Evolutionary conservation across 2,329 filamentous ascomycete species (phyloP).

Genomic region (Drechmeria coniospora): DNA sequence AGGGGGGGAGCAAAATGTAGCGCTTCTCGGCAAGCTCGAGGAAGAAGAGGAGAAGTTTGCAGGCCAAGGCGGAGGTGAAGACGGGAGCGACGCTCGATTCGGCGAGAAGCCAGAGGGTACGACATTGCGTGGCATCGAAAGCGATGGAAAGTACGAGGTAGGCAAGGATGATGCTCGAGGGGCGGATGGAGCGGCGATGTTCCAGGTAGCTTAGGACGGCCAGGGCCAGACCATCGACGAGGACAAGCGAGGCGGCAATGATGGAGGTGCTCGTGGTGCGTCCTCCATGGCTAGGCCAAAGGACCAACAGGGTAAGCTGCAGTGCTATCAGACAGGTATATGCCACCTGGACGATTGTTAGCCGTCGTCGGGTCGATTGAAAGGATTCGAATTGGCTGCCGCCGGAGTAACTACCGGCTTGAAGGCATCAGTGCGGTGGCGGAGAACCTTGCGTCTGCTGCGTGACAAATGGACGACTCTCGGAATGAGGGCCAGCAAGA

Average conservation of each 20-base stretch:
- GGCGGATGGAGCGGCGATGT: conserved; percentile 18
- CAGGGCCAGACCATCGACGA: conserved; percentile 11
- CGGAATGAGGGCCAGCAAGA: neutral
- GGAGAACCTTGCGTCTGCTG: neutral
- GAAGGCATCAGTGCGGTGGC: neutral
- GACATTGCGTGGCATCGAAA: conserved; percentile 18
- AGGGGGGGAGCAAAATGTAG: conserved; percentile 10
- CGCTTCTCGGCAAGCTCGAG: neutral
- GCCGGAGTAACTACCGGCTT: neutral
- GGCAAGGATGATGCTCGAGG: conserved; percentile 20
- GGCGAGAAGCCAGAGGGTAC: conserved; percentile 3
- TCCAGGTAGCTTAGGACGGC: conserved; percentile 13
- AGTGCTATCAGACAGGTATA: too few relatives aligned
- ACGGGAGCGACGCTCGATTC: conserved; percentile 8
- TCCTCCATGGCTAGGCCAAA: neutral
- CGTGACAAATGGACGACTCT: neutral
- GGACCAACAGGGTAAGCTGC: too few relatives aligned
- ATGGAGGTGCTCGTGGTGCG: too few relatives aligned
- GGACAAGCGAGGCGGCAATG: conserved; percentile 11
- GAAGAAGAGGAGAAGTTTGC: conserved; percentile 10
- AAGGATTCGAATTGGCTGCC: too few relatives aligned
- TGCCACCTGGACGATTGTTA: too few relatives aligned
- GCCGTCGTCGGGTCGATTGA: too few relatives aligned
- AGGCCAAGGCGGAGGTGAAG: conserved; percentile 13
- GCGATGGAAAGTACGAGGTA: conserved; percentile 22